These are phyloP conservation scores for Iris pallida DNA, from an alignment of 116 monocot genomes.

Conservation along the genomic window DNA sequence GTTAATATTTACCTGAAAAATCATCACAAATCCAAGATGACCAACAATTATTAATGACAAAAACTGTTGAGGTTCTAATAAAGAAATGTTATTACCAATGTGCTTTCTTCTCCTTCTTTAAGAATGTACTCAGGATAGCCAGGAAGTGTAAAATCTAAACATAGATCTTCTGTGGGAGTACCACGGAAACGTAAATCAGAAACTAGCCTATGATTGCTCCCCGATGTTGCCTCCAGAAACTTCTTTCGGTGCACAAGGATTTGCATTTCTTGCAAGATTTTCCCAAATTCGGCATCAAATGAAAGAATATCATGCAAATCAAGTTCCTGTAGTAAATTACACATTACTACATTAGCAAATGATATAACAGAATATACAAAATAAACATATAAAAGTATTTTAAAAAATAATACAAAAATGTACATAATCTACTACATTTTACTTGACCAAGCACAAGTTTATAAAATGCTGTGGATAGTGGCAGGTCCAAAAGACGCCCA, in stretches of 20 bases:
- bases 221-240: constrained; percentile 27
- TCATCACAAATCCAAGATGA: neutral
- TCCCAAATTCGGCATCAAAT: constrained; percentile 94
- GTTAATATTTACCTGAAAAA: constrained; percentile 64
- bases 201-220: constrained; percentile 32
- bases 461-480: constrained; percentile 82
- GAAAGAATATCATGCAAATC: constrained; percentile 86
- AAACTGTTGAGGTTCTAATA: neutral
- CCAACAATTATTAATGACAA: neutral
- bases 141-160: constrained; percentile 90
- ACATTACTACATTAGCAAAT: constrained; percentile 4
- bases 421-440: constrained; percentile 12
- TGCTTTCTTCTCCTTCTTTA: constrained; percentile 59
- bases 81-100: constrained; percentile 24
- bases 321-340: constrained; percentile 51
- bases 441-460: constrained; percentile 90
- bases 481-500: constrained; percentile 89
- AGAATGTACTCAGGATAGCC: constrained; percentile 91
- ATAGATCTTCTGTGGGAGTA: constrained; percentile 69
- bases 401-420: too few species aligned
- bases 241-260: constrained; percentile 60
- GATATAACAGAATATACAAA: too few species aligned
- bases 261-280: constrained; percentile 91
- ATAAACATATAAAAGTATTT: too few species aligned
- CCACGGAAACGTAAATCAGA: constrained; percentile 67